phyloP scores from a whole-genome alignment of 306 rosid genomes.

The Glycine tomentella region DNA sequence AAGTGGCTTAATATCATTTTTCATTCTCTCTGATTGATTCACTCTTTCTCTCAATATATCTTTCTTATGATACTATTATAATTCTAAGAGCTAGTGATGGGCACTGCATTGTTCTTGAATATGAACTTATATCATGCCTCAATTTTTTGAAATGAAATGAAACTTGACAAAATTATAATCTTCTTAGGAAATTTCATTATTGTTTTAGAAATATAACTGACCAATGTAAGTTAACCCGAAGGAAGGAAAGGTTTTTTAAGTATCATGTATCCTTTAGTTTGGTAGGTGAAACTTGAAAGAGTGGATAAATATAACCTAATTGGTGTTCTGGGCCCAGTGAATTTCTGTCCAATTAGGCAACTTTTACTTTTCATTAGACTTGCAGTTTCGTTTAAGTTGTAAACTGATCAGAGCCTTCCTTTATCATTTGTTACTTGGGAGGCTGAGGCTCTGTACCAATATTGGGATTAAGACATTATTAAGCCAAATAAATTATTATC shows the following conservation, averaged over 20 bases:
- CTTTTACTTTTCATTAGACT: slow-evolving; percentile 17
- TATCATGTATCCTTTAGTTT: slow-evolving; percentile 9
- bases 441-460: not conserved
- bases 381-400: slow-evolving; percentile 22
- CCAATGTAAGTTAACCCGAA: not conserved
- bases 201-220: not conserved
- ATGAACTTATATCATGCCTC: not conserved
- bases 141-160: slow-evolving; percentile 10
- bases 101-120: slow-evolving; percentile 1
- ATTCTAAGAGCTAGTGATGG: not conserved
- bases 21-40: no score
- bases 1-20: no score
- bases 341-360: slow-evolving; percentile 7
- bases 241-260: not conserved
- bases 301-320: slow-evolving; percentile 17
- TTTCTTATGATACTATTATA: no score
- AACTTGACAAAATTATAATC: not conserved
- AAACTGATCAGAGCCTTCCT: not conserved
- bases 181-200: not conserved
- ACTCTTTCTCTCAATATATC: no score
- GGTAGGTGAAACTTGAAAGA: not conserved
- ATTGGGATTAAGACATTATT: slow-evolving; percentile 21
- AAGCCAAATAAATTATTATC: slow-evolving; percentile 12
- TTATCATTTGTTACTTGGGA: not conserved
- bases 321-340: not conserved